Evolutionary conservation across 2,329 filamentous ascomycete species (phyloP), one percentile per base, ranked within the genome.

Genomic region (Colletotrichum sp.): DNA sequence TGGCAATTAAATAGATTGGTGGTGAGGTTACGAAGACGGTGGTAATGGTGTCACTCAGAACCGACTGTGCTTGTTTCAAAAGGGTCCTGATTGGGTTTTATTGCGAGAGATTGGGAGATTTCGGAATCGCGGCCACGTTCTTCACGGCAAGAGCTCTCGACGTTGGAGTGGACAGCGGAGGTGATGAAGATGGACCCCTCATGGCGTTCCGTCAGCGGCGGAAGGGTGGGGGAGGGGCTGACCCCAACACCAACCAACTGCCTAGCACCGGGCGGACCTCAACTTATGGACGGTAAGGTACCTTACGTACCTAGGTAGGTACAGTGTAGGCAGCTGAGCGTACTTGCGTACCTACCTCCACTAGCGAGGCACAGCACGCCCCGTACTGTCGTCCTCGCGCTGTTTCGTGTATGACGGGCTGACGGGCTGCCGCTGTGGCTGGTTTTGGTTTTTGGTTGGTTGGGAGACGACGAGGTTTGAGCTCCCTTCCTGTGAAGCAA

Each of bases 141-240:
- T 29, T 57, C 36, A 30, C 36, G 19, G 19, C 22, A 39, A 44
- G 36, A 52, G 30, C 27, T 32, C 9, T 32, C 15, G 49, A 25
- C 12, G 29, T 15, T 22, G 44, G 57, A 32, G 55, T 39, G 55
- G 55, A 39, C 72, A 62, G 62, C 55, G 68, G 22, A 59, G 34
- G 61, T 52, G 49, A 27, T 71, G 52, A 71, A 30, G 36, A 72
- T 36, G 69, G 52, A 62, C 72, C 9, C 52, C 59, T 52, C 68
- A 72, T 22, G 57, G 44, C 44, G 62, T 68, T 67, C 62, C 63
- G 73, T 67, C 62, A 44, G 69, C 36, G 59, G 62, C 73, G 73
- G 73, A 68, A 73, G 22, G 73, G 73, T 76, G 73, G 73, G 69
- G 73, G 73, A 69, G 73, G 73, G 73, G 73, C 73, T 72, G 39